Conservation (phyloP, 2,329 filamentous ascomycete species). For the Cyphellophora attinorum region DNA sequence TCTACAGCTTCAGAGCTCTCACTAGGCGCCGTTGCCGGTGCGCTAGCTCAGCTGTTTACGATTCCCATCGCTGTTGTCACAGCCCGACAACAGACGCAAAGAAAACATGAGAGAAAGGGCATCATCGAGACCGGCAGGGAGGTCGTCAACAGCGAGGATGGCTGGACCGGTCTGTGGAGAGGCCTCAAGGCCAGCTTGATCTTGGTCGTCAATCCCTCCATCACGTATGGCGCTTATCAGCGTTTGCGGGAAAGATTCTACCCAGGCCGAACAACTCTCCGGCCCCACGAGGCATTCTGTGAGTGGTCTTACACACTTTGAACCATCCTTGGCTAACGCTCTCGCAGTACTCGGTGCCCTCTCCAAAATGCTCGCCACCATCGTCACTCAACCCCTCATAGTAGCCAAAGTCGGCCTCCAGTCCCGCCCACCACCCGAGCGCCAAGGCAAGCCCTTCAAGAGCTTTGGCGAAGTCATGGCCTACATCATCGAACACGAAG, state of each 20-base stretch:
- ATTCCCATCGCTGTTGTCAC: constrained; percentile 95
- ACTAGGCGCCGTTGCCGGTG: constrained; percentile 78
- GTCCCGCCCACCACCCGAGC: constrained; percentile 75
- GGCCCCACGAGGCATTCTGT: constrained; percentile 86
- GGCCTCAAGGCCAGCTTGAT: constrained; percentile 93
- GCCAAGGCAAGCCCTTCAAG: constrained; percentile 85
- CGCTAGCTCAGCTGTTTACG: constrained; percentile 87
- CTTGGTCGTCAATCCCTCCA: constrained; percentile 89
- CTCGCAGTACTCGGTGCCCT: constrained; percentile 72
- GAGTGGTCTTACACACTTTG: constrained; percentile 32
- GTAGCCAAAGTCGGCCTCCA: constrained; percentile 96
- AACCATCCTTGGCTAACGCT: constrained; percentile 2
- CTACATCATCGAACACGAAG: constrained; percentile 87
- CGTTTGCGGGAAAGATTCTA: constrained; percentile 70
- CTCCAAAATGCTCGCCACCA: constrained; percentile 85
- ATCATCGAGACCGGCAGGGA: constrained; percentile 80
- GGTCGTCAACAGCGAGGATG: constrained; percentile 83
- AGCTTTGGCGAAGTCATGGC: constrained; percentile 89
- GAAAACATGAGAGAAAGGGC: constrained; percentile 73
- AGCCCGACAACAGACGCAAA: constrained; percentile 89
- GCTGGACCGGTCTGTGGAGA: constrained; percentile 81
- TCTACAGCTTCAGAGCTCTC: constrained; percentile 74
- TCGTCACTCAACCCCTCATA: constrained; percentile 88
- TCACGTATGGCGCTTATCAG: constrained; percentile 96
- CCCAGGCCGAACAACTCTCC: constrained; percentile 64